Evolutionary conservation across 83 land plant species (phyloP).

Genomic region (Picea abies): DNA sequence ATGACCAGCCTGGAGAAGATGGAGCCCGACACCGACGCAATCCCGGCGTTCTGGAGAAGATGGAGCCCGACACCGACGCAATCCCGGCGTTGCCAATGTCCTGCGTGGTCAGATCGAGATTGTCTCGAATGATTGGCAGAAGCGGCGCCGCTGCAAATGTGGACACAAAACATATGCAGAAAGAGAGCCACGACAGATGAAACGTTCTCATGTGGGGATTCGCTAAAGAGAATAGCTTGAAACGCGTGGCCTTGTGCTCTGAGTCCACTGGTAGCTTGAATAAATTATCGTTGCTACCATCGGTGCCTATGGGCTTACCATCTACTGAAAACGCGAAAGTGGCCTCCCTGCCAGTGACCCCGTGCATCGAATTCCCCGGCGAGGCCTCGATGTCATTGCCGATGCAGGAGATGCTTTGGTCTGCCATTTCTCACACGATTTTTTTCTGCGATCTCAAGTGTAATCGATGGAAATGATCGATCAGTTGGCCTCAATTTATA

Average conservation of each 20-base stretch:
- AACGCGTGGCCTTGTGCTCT: constrained; percentile 60
- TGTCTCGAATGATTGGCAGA: constrained; percentile 70
- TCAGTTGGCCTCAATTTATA: too few relatives aligned
- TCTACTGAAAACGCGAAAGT: too few relatives aligned
- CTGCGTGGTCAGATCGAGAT: constrained; percentile 50
- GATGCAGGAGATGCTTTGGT: not conserved
- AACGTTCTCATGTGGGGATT: constrained; percentile 74
- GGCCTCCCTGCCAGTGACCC: constrained; percentile 54
- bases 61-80: constrained; percentile 69
- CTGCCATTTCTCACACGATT: too few relatives aligned
- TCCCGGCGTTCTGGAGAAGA: too few relatives aligned
- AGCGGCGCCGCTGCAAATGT: constrained; percentile 80
- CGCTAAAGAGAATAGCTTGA: constrained; percentile 46
- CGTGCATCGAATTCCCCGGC: constrained; percentile 69
- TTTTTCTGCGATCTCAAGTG: too few relatives aligned
- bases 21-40: constrained; percentile 71
- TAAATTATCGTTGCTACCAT: too few relatives aligned
- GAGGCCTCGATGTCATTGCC: constrained; percentile 21
- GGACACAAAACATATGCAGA: constrained; percentile 71
- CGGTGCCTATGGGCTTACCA: too few relatives aligned
- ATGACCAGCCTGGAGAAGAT: constrained; percentile 64
- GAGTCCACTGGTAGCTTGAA: constrained; percentile 54
- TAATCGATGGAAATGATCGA: too few relatives aligned
- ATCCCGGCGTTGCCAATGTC: constrained; percentile 70
- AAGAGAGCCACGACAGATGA: constrained; percentile 77